phyloP scores from a whole-genome alignment of 805 yeast genomes.

The Ogataea philodendri region DNA sequence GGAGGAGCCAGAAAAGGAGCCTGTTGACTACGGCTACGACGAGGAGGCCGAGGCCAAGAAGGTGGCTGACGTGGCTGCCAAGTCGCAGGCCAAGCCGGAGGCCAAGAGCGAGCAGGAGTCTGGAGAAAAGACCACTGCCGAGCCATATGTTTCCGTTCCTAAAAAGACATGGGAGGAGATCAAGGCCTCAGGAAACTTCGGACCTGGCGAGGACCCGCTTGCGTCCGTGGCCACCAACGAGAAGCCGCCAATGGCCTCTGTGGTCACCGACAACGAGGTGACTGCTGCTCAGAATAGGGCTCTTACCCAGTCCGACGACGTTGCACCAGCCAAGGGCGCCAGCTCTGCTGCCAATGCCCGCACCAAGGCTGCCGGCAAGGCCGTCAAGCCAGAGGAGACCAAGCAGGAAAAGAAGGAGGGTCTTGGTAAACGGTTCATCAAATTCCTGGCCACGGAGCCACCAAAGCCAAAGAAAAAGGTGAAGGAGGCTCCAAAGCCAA shows the following conservation, averaged over 20 bases:
- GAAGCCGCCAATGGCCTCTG: constrained; percentile 36
- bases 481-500: constrained; percentile 12
- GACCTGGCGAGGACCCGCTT: constrained; percentile 34
- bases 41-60: constrained; percentile 31
- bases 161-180: constrained; percentile 32
- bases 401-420: constrained; percentile 18
- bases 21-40: constrained; percentile 29
- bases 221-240: constrained; percentile 39
- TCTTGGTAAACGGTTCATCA: constrained; percentile 23
- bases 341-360: not conserved
- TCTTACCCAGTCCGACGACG: constrained; percentile 1
- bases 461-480: constrained; percentile 19
- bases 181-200: constrained; percentile 27
- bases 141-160: constrained; percentile 19
- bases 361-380: constrained; percentile 1
- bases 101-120: no score
- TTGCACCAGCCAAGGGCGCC: not conserved
- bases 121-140: no score
- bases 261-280: constrained; percentile 25
- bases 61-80: constrained; percentile 34
- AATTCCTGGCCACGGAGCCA: constrained; percentile 26
- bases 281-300: constrained; percentile 12
- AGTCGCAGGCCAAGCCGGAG: constrained; percentile 31
- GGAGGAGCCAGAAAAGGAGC: constrained; percentile 26
- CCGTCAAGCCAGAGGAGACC: not conserved